Percentiles rank a stretch among this genome's conserved stretches.
phyloP scores from a whole-genome alignment of 164 flowering plant species.

The Nymphaea thermarum region DNA sequence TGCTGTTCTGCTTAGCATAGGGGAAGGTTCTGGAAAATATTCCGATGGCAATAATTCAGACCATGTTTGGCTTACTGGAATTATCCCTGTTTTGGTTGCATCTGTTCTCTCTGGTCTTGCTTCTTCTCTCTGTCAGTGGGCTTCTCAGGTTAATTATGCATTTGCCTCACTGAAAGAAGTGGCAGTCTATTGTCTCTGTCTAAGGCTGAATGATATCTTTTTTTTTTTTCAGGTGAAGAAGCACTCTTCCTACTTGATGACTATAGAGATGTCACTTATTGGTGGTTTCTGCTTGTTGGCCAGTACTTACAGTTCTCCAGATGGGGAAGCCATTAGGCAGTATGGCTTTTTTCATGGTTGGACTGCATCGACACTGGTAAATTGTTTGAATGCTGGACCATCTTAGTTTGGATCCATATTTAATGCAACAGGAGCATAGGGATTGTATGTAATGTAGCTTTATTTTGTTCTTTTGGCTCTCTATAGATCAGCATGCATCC shows the following conservation, averaged over 20 bases:
- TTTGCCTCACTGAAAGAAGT: not conserved
- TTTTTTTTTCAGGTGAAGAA: slow-evolving; percentile 64
- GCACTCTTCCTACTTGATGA: slow-evolving; percentile 90
- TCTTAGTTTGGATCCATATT: not conserved
- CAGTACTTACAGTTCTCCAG: slow-evolving; percentile 80
- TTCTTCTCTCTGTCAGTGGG: slow-evolving; percentile 97
- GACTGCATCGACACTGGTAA: slow-evolving; percentile 84
- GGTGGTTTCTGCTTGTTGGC: slow-evolving; percentile 85
- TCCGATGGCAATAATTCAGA: slow-evolving; percentile 45
- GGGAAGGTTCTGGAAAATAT: slow-evolving; percentile 83
- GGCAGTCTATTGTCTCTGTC: not conserved
- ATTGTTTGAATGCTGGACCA: not conserved
- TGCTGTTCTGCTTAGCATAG: slow-evolving; percentile 82
- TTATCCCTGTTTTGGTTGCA: slow-evolving; percentile 92
- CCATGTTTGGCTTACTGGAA: slow-evolving; percentile 63
- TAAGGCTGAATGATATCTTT: not conserved
- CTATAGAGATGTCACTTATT: slow-evolving; percentile 92
- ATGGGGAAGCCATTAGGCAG: slow-evolving; percentile 73
- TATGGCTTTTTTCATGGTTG: slow-evolving; percentile 92
- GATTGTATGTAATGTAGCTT: not conserved
- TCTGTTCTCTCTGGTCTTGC: slow-evolving; percentile 97
- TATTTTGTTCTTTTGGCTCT: not conserved
- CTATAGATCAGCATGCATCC: no score
- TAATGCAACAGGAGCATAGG: not conserved
- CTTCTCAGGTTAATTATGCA: slow-evolving; percentile 63